phyloP scores from a whole-genome alignment of 225 moss, liverwort and hornwort species.

The Antitrichia curtipendula region DNA sequence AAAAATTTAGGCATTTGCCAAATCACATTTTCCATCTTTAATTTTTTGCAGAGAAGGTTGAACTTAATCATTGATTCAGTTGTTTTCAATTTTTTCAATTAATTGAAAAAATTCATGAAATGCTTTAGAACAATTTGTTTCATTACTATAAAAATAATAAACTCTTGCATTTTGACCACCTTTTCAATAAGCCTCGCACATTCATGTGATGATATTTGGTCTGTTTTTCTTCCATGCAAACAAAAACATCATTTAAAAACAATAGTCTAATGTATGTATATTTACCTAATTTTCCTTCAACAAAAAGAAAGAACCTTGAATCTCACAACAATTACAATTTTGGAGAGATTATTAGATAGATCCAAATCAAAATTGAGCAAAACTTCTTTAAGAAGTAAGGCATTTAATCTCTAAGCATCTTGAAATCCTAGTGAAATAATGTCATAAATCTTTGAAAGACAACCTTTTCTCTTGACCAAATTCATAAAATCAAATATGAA shows the following conservation, averaged over 20 bases:
- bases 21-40: not conserved
- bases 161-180: not conserved
- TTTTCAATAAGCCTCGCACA: not conserved
- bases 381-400: fast-evolving
- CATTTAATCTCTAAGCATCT: not conserved
- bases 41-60: fast-evolving
- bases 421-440: not conserved
- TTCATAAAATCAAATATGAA: not conserved
- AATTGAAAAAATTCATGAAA: not conserved
- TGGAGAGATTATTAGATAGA: not conserved
- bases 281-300: not conserved
- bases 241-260: not conserved
- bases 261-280: not conserved
- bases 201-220: not conserved
- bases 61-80: not conserved
- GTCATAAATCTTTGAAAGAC: not conserved
- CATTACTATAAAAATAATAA: not conserved
- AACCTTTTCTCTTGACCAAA: not conserved
- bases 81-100: not conserved
- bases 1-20: not conserved
- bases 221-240: no score
- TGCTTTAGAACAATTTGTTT: not conserved
- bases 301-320: not conserved
- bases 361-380: not conserved
- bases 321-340: not conserved